Evolutionary conservation across 1,139 yeast genomes (phyloP), one percentile per base, ranked within the genome.

Genomic region (Yamadazyma dushanensis): DNA sequence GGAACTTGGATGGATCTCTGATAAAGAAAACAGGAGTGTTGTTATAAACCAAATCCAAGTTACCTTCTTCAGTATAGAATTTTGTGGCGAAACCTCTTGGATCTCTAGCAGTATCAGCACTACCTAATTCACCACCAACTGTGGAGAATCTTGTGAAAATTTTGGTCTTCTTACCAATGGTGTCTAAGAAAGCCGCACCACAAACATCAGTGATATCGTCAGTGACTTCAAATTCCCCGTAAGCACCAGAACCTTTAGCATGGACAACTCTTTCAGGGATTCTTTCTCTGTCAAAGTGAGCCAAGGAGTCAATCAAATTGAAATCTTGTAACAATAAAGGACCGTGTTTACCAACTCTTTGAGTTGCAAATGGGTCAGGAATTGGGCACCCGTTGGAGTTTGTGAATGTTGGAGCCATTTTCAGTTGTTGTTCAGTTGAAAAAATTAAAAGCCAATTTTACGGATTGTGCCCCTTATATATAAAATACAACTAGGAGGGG

Each of bases 201-300:
- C 85, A 77, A 41, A 87, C 56, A 59, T 87, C 95, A 32, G 84
- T 67, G 54, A 87, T 77, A 49, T 86, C 92, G 56, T 87, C 90
- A 24, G 95, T 86, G 45, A 81, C 83, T 61, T 82, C 92, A 52
- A 86, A 86, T 43, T 66, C 75, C 53, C 94, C 92, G 56, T 73
- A 81, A 34, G 94, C 94, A 50, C 95, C 95, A 29, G 88, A 84
- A 47, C 95, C 95, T 63, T 85, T 85, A 44, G 95, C 95, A 57
- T 86, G 95, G 34, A 86, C 95, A 37, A 86, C 94, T 61, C 95
- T 78, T 66, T 86, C 95, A 27, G 95, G 95, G 43, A 86, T 80
- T 60, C 95, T 75, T 66, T 87, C 95, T 53, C 95, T 77, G 66
- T 84, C 92, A 53, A 86, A 86, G 59, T 84, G 94, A 19, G 95